Percentiles rank a stretch among this genome's conserved stretches.
phyloP scores from a whole-genome alignment of 1,284 basidiomycete genomes.

The Fomitopsis betulina region DNA sequence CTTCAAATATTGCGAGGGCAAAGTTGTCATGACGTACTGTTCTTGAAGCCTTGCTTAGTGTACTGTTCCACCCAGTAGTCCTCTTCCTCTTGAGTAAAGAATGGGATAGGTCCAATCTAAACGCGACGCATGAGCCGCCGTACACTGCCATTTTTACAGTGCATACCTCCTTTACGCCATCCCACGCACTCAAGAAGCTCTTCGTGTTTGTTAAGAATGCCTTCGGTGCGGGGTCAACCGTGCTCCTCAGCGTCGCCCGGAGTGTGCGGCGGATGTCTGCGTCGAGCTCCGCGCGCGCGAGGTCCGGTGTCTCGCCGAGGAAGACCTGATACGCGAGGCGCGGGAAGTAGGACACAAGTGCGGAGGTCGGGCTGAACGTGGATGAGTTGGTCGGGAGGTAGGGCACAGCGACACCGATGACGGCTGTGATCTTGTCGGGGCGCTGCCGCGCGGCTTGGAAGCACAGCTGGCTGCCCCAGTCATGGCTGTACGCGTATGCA shows the following conservation, averaged over 20 bases:
- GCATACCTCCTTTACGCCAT: slow-evolving; percentile 35
- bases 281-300: slow-evolving; percentile 49
- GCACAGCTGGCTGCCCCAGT: slow-evolving; percentile 66
- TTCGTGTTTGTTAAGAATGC: slow-evolving; percentile 44
- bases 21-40: slow-evolving; percentile 42
- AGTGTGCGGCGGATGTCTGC: slow-evolving; percentile 49
- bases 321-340: slow-evolving; percentile 57
- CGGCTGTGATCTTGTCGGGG: slow-evolving; percentile 55
- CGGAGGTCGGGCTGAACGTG: slow-evolving; percentile 41
- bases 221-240: slow-evolving; percentile 48
- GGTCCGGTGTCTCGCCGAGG: slow-evolving; percentile 45
- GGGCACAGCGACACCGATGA: slow-evolving; percentile 61
- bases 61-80: slow-evolving; percentile 64
- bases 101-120: slow-evolving; percentile 57
- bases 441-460: slow-evolving; percentile 61
- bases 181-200: slow-evolving; percentile 50
- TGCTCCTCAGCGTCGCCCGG: slow-evolving; percentile 47
- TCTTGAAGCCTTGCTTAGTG: slow-evolving; percentile 47
- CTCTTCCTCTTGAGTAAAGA: slow-evolving; percentile 54
- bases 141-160: neutral
- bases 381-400: slow-evolving; percentile 45
- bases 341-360: slow-evolving; percentile 39
- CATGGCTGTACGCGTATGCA: slow-evolving; percentile 42
- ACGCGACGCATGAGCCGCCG: neutral
- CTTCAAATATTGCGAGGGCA: neutral